Base-by-base conservation (phyloP, 2,329 filamentous ascomycete genomes). In the Domatiomyces globalis region DNA sequence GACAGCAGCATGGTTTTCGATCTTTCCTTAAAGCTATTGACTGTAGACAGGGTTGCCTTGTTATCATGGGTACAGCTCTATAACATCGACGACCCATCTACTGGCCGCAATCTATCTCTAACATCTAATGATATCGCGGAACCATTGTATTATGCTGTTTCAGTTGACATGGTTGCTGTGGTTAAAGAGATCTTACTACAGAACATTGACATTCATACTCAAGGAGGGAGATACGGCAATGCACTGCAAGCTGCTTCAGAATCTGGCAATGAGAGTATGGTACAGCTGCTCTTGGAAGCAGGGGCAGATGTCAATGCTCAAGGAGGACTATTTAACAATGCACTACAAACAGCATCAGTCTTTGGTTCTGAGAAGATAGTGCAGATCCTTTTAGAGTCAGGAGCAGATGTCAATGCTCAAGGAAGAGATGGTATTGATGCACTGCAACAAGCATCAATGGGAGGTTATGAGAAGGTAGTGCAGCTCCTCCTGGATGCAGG, bases 121-220 rank as follows among this genome's bases (percentile, higher is more conserved):
- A 18, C 33, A 20, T 7, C 25, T 9, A 20, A 19, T 43, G 19
- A 25, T 25, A 25, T 25, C 19, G 45, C 27, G 19, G 20, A 39
- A 43, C 52, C 49, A 6, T 46, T 54, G 7, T 54, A 51, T 17
- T 54, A 54, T 27, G 45, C 52, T 39, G 52, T 46, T 18, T 8
- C 15, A 1, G 44, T 54, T 22, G 52, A 49, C 5, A 20, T 51
- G 19, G 45, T 45, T 1, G 49, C 33, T 22, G 17, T 54, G 42
- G 52, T 51, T 27, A 18, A 48, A 25, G 48, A 7, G 44, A 48
- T 51, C 6, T 6, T 51, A 8, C 5, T 22, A 22, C 12, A 29
- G 15, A 19, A 19, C 7, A 43, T 55, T 29, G 55, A 62, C 52
- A 51, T 60, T 46, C 60, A 60, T 54, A 43, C 49, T 12, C 46